phyloP scores from a whole-genome alignment of 108 stramenopile genomes.

The Nitzschia palea region DNA sequence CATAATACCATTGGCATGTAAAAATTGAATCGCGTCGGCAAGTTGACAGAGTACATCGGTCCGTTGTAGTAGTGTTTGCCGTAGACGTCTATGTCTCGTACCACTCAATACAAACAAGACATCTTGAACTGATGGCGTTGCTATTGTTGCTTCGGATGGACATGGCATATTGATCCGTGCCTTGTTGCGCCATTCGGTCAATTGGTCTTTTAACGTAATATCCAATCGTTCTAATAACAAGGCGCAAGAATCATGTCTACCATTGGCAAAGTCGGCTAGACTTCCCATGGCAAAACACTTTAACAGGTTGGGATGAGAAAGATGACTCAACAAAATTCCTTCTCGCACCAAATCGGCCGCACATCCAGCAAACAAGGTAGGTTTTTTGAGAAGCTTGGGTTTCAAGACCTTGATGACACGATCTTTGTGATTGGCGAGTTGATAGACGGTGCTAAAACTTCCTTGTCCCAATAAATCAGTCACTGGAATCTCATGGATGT shows the following conservation, averaged over 20 bases:
- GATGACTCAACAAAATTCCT: slow-evolving; percentile 4
- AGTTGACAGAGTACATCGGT: slow-evolving; percentile 8
- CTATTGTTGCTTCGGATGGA: not conserved
- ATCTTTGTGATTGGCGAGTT: slow-evolving; percentile 22
- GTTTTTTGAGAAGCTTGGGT: slow-evolving; percentile 12
- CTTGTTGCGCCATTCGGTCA: slow-evolving; percentile 29
- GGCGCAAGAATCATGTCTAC: slow-evolving; percentile 38
- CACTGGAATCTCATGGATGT: too few relatives aligned
- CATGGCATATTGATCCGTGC: not conserved
- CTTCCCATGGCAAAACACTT: not conserved
- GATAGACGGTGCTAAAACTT: slow-evolving; percentile 60
- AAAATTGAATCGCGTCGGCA: slow-evolving; percentile 52
- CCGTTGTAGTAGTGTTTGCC: not conserved
- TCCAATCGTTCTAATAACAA: slow-evolving; percentile 49
- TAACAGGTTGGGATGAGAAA: slow-evolving; percentile 14
- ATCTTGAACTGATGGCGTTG: not conserved
- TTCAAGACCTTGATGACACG: slow-evolving; percentile 24
- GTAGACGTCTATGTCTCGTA: not conserved
- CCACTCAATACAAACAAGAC: not conserved
- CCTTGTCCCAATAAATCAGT: slow-evolving; percentile 59
- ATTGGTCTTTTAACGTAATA: slow-evolving; percentile 39
- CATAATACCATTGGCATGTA: slow-evolving; percentile 61
- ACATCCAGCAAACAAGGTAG: slow-evolving; percentile 18
- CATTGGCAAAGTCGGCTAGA: not conserved
- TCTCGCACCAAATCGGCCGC: slow-evolving; percentile 20